A percentile compares a stretch with the other conserved stretches of the same genome.
phyloP scores from a whole-genome alignment of 129 eudicot species.

The Cynara cardunculus region DNA sequence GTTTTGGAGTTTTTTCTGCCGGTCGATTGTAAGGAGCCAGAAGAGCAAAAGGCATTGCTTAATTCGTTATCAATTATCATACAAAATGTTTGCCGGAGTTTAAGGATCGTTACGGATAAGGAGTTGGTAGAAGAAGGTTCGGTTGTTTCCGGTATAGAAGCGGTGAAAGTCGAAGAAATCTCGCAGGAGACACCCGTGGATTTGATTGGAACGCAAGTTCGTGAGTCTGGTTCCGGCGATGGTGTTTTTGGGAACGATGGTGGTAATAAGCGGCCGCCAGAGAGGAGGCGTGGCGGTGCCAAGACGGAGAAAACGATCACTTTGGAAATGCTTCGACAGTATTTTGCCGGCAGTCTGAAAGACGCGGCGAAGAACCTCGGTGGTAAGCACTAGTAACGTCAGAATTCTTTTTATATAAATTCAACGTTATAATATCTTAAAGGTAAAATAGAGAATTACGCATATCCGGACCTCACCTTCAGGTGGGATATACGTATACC shows the following conservation, averaged over 20 bases:
- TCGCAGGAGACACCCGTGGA: slow-evolving; percentile 22
- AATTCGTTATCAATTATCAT: slow-evolving; percentile 60
- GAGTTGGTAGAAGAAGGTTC: slow-evolving; percentile 69
- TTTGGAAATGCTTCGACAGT: slow-evolving; percentile 73
- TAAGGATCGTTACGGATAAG: slow-evolving; percentile 60
- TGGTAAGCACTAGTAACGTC: slow-evolving; percentile 49
- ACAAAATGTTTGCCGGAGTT: slow-evolving; percentile 57
- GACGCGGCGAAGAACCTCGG: slow-evolving; percentile 94
- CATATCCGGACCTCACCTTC: no score
- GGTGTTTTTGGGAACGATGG: slow-evolving; percentile 34
- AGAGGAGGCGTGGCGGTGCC: slow-evolving; percentile 49
- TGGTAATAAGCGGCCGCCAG: slow-evolving; percentile 34
- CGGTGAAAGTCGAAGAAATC: slow-evolving; percentile 35
- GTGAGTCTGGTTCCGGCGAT: slow-evolving; percentile 39
- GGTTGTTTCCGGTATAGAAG: not conserved
- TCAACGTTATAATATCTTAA: no score
- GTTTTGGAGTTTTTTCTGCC: slow-evolving; percentile 93
- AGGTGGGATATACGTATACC: no score
- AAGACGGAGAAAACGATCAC: slow-evolving; percentile 77
- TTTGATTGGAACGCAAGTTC: slow-evolving; percentile 16
- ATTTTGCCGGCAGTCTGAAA: slow-evolving; percentile 95
- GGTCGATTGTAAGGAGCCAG: slow-evolving; percentile 46
- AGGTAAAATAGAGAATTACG: not conserved
- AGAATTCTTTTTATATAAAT: no score
- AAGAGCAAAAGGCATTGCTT: slow-evolving; percentile 59